Evolutionary conservation across 1,139 yeast species (phyloP).

Genomic region (Nakaseomyces kungkrabaensis): DNA sequence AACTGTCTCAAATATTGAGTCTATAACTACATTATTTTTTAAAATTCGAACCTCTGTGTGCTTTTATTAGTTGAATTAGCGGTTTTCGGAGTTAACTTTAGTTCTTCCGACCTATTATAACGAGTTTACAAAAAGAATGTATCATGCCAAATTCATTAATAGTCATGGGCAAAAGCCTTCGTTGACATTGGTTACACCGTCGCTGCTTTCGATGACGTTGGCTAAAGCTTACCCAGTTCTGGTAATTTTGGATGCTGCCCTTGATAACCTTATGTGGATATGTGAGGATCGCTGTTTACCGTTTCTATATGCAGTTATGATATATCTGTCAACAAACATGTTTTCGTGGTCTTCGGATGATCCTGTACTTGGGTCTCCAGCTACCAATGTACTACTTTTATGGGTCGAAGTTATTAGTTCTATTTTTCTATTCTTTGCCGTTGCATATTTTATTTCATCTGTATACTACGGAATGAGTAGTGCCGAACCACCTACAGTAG

Average conservation of each 20-base stretch:
- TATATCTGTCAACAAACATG: not conserved
- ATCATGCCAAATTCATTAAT: constrained; percentile 19
- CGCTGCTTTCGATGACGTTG: constrained; percentile 4
- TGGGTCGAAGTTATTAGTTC: constrained; percentile 20
- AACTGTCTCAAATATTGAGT: no score
- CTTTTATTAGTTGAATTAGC: no score
- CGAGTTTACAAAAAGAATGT: not conserved
- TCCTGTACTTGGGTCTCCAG: constrained; percentile 5
- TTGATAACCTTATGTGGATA: constrained; percentile 16
- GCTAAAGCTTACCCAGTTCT: constrained; percentile 12
- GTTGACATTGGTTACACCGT: constrained; percentile 12
- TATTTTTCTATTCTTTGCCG: constrained; percentile 11
- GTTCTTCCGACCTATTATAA: not conserved
- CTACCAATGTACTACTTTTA: constrained; percentile 5
- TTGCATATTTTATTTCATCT: constrained; percentile 17
- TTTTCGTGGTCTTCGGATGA: constrained; percentile 1
- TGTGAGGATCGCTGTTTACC: constrained; percentile 14
- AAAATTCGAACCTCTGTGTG: no score
- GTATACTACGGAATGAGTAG: constrained; percentile 14
- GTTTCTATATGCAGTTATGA: constrained; percentile 11
- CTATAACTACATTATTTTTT: no score
- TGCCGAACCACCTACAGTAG: constrained; percentile 28
- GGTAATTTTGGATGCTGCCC: constrained; percentile 10
- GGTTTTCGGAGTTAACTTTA: not conserved
- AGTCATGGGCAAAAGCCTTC: constrained; percentile 19